Evolutionary conservation across 345 rosid genomes (phyloP).

Genomic region (Gossypium thurberi): DNA sequence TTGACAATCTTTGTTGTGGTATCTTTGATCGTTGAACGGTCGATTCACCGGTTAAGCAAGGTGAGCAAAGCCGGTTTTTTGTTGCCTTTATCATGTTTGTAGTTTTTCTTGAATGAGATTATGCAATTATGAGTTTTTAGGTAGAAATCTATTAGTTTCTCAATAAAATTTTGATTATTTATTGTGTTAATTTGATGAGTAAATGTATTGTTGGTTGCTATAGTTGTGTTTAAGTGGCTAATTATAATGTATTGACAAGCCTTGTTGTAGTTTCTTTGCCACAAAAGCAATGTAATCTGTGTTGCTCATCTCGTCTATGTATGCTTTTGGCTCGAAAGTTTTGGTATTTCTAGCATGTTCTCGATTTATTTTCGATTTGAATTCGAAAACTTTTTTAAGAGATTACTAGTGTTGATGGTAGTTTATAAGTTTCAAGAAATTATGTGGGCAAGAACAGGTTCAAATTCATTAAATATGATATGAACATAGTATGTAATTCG

Average conservation of each 20-base stretch:
- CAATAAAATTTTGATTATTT: background rate
- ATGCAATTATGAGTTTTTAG: background rate
- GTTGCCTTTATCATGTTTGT: background rate
- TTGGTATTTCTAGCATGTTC: background rate
- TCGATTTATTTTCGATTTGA: background rate
- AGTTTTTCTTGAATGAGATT: background rate
- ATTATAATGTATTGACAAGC: background rate
- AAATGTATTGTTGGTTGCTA: background rate
- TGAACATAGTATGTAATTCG: background rate
- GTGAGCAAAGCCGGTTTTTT: conserved; percentile 37
- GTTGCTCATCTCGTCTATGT: background rate
- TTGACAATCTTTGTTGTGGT: conserved; percentile 78
- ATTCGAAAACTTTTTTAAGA: background rate
- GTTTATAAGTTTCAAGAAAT: background rate
- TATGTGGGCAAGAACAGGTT: background rate
- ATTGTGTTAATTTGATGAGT: background rate
- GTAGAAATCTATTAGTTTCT: background rate
- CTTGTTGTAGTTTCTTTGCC: background rate
- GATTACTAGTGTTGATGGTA: background rate
- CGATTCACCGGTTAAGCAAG: conserved; percentile 63
- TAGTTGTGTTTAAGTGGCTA: background rate
- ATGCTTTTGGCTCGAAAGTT: background rate
- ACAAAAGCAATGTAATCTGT: background rate
- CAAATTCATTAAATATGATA: background rate
- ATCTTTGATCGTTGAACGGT: conserved; percentile 81